Evolutionary conservation across 2,329 filamentous ascomycete species (phyloP), one percentile per base, ranked within the genome.

Genomic region (Venturia asperata): DNA sequence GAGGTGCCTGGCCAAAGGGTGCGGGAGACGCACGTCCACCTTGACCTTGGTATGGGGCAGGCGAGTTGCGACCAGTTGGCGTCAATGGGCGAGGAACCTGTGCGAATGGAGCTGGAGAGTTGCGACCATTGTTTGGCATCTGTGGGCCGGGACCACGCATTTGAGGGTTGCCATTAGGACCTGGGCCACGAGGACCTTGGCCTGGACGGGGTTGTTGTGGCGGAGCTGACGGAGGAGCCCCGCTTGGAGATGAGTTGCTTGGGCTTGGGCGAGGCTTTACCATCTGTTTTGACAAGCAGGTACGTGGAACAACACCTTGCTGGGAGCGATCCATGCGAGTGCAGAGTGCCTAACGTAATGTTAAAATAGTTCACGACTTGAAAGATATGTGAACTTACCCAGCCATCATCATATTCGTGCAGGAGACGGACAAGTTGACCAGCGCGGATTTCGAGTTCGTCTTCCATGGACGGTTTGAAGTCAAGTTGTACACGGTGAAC

Each of bases 401-500:
- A 99, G 72, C 94, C 94, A 77, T 99, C 94, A 74, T 99, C 94
- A 72, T 97, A 99, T 77, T 96, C 92, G 73, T 97, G 93, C 63
- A 97, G 81, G 68, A 99, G 81, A 68, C 93, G 85, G 62, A 97
- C 91, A 61, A 99, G 82, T 68, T 95, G 87, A 63, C 94, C 94
- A 66, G 88, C 85, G 68, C 81, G 84, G 56, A 99, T 82, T 68
- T 86, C 89, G 72, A 99, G 81, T 77, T 99, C 94, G 73, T 99
- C 94, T 6, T 91, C 89, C 82, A 97, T 88, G 3, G 90, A 93
- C 34, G 94, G 92, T 75, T 86, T 89, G 77, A 97, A 99, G 76
- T 97, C 92, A 70, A 97, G 85, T 75, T 97, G 91, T 42, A 97
- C 91, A 68, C 94, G 91, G 76, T 97, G 89, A 65, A 97, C 92